Evolutionary conservation across 1,139 yeast species (phyloP).

Genomic region (Zygoascus hellenicus): DNA sequence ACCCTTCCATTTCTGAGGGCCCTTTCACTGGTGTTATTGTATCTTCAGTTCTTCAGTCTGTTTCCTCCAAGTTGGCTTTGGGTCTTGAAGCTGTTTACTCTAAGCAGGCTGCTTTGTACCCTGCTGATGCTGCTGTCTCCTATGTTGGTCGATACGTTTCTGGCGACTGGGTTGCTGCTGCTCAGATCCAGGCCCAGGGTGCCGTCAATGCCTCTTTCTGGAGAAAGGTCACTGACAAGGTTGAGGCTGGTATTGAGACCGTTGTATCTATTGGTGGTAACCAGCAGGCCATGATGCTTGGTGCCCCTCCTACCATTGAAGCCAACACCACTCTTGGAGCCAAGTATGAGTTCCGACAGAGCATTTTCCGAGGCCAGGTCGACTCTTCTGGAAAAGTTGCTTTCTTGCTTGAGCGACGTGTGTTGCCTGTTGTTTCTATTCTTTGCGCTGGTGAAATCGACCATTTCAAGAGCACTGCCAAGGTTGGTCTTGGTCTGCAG

Average conservation of each 20-base stretch:
- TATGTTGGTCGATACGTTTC: conserved; percentile 88
- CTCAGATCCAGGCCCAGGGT: conserved; percentile 93
- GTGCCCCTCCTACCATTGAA: conserved; percentile 79
- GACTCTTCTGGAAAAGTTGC: conserved; percentile 89
- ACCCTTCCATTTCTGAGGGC: conserved; percentile 73
- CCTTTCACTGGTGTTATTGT: conserved; percentile 88
- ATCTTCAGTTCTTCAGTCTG: conserved; percentile 83
- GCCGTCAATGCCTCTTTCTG: conserved; percentile 84
- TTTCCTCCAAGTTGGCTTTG: conserved; percentile 74
- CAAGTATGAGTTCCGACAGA: conserved; percentile 95
- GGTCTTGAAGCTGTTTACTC: conserved; percentile 95
- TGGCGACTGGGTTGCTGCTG: conserved; percentile 88
- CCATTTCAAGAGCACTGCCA: conserved; percentile 76
- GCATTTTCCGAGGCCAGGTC: conserved; percentile 91
- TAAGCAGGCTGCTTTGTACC: conserved; percentile 63
- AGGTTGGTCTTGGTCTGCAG: conserved; percentile 90
- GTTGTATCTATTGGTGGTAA: conserved; percentile 77
- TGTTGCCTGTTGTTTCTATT: conserved; percentile 84
- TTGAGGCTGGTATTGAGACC: conserved; percentile 96
- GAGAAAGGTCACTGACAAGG: conserved; percentile 86
- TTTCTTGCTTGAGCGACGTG: conserved; percentile 87
- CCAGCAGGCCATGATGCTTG: conserved; percentile 49
- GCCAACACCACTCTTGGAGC: conserved; percentile 95
- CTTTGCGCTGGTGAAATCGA: conserved; percentile 93
- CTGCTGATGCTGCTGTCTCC: conserved; percentile 90